These are phyloP conservation scores for Halenospora varia DNA, from an alignment of 495 filamentous ascomycete genomes.

Conservation along the genomic window DNA sequence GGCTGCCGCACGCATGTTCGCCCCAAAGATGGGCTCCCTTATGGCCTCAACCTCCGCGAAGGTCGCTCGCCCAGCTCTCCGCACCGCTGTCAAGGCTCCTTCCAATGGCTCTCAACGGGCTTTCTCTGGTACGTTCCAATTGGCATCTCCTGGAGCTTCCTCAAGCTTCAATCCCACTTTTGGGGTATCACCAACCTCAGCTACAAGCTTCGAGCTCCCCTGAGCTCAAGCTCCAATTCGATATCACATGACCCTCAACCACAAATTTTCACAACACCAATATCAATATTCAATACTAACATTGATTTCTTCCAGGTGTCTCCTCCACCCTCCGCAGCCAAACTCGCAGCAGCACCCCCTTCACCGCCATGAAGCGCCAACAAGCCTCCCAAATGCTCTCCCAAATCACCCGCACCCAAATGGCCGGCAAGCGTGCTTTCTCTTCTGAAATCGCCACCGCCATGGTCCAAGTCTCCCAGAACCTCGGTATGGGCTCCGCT, in stretches of 20 bases:
- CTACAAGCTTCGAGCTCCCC: background rate
- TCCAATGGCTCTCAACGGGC: conserved; percentile 61
- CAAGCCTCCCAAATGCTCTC: conserved; percentile 60
- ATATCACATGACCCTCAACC: background rate
- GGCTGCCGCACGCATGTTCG: conserved; percentile 70
- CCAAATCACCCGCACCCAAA: conserved; percentile 57
- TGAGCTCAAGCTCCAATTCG: too few species aligned
- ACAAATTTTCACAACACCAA: background rate
- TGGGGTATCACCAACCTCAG: background rate
- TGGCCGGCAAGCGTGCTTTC: conserved; percentile 68
- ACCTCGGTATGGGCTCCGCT: conserved; percentile 79
- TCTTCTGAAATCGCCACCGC: conserved; percentile 77
- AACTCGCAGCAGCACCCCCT: conserved; percentile 38
- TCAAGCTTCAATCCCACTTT: background rate
- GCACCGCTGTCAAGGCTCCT: conserved; percentile 46
- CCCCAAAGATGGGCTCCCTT: conserved; percentile 60
- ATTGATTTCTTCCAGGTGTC: too few species aligned
- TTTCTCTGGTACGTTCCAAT: conserved; percentile 49
- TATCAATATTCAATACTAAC: conserved; percentile 7
- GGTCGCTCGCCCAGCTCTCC: conserved; percentile 67
- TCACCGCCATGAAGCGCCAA: conserved; percentile 66
- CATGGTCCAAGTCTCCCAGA: conserved; percentile 85
- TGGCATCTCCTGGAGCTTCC: background rate
- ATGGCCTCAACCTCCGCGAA: conserved; percentile 61
- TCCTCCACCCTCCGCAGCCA: conserved; percentile 6